These are phyloP conservation scores for Fabrea salina DNA, from an alignment of 169 alveolate species.

Conservation along the genomic window DNA sequence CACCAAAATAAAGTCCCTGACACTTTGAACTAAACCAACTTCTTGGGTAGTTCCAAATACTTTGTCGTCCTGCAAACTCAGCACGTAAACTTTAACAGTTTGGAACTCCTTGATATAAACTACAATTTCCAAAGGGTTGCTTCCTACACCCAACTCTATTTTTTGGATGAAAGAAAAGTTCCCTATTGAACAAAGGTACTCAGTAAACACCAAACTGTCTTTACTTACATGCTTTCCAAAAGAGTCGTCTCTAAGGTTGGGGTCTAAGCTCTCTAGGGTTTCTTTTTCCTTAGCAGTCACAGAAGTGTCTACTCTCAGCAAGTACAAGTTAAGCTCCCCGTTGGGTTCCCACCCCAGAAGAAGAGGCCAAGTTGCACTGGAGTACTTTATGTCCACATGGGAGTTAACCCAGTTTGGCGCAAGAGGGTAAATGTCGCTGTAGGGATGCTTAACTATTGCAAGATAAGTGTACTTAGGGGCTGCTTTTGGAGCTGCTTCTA, in stretches of 20 bases:
- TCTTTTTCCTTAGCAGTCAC: neutral
- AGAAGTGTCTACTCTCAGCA: neutral
- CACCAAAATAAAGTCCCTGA: too few species aligned
- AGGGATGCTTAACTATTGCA: slow-evolving; percentile 26
- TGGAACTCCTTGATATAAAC: neutral
- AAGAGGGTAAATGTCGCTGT: slow-evolving; percentile 25
- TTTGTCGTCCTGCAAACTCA: neutral
- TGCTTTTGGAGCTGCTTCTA: neutral
- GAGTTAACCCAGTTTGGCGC: neutral
- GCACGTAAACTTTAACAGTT: neutral
- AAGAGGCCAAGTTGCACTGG: neutral
- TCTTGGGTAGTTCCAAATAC: too few species aligned
- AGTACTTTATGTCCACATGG: neutral
- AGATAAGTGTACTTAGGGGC: slow-evolving; percentile 1
- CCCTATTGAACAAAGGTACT: neutral
- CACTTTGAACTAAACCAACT: too few species aligned
- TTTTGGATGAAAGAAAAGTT: neutral
- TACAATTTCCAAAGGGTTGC: neutral
- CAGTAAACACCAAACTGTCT: neutral
- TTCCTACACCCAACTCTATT: neutral
- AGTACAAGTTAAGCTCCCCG: neutral
- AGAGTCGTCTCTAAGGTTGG: slow-evolving; percentile 12
- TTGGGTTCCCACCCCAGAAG: neutral
- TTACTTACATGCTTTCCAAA: slow-evolving; percentile 13
- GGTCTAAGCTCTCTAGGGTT: neutral